phyloP scores from a whole-genome alignment of 1,139 yeast species.

The Suhomyces chickasaworum region DNA sequence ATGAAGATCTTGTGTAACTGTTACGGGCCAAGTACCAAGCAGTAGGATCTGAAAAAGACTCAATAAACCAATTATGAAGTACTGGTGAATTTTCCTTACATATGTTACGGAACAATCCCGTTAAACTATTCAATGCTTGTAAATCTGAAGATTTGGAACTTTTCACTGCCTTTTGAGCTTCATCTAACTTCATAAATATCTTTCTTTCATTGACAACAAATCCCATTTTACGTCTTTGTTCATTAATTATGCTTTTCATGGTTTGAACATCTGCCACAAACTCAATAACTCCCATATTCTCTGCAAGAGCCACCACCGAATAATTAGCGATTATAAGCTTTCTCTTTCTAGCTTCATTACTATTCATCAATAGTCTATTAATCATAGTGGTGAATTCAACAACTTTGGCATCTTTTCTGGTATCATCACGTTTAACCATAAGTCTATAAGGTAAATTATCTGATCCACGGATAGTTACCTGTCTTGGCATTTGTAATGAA shows the following conservation, averaged over 20 bases:
- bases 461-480: conserved; percentile 73
- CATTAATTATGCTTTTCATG: conserved; percentile 65
- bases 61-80: conserved; percentile 83
- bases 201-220: conserved; percentile 33
- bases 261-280: conserved; percentile 89
- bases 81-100: conserved; percentile 65
- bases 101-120: conserved; percentile 35
- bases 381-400: conserved; percentile 91
- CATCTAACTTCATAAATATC: conserved; percentile 37
- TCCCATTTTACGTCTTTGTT: conserved; percentile 45
- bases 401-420: conserved; percentile 91
- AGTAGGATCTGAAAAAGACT: conserved; percentile 85
- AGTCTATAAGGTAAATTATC: conserved; percentile 73
- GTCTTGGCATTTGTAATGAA: conserved; percentile 87
- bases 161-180: conserved; percentile 43
- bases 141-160: conserved; percentile 23
- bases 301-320: conserved; percentile 87
- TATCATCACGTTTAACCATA: conserved; percentile 88
- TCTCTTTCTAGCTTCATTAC: conserved; percentile 73
- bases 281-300: conserved; percentile 86
- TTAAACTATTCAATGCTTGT: conserved; percentile 22
- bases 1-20: conserved; percentile 73
- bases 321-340: conserved; percentile 74
- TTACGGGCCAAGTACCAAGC: conserved; percentile 84
- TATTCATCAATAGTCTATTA: conserved; percentile 67